phyloP scores from a whole-genome alignment of 2,329 filamentous ascomycete genomes.

The Neofusicoccum umdonicola region DNA sequence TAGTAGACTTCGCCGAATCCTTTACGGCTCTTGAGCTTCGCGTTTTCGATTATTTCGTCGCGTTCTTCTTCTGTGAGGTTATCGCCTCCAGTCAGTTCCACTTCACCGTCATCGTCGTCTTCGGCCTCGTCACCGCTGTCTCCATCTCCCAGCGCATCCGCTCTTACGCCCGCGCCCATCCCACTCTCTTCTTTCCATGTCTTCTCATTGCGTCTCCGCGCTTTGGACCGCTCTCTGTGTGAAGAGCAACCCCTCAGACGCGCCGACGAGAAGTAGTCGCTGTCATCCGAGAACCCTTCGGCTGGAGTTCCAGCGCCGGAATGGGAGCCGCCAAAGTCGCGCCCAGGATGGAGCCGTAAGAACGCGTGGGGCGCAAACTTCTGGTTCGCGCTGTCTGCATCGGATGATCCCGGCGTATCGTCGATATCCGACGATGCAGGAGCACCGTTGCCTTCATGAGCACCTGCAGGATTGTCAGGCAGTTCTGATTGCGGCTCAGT shows the following conservation, averaged over 20 bases:
- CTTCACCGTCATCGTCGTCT: constrained; percentile 21
- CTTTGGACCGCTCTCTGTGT: not conserved
- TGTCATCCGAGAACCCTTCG: constrained; percentile 44
- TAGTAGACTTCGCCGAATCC: constrained; percentile 35
- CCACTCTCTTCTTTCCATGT: constrained; percentile 48
- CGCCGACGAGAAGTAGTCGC: constrained; percentile 34
- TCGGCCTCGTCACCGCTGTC: constrained; percentile 29
- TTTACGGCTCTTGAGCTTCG: constrained; percentile 31
- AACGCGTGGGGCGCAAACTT: not conserved
- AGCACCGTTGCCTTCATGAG: not conserved
- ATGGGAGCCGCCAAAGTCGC: constrained; percentile 33
- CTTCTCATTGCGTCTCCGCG: constrained; percentile 36
- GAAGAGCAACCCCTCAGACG: constrained; percentile 1
- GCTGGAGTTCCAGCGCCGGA: constrained; percentile 34
- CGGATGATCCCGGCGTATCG: constrained; percentile 22
- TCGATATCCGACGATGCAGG: constrained; percentile 3
- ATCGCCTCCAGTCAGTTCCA: constrained; percentile 16
- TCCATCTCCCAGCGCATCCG: constrained; percentile 48
- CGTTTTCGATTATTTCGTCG: constrained; percentile 29
- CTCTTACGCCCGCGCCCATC: constrained; percentile 44
- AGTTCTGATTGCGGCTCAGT: constrained; percentile 26
- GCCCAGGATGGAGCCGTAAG: constrained; percentile 34
- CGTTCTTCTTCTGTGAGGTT: constrained; percentile 21
- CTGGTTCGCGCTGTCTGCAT: constrained; percentile 24
- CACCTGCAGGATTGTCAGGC: constrained; percentile 27